Evolutionary conservation across 768 basidiomycete genomes (phyloP).

Genomic region (Stropharia rugosoannulata): DNA sequence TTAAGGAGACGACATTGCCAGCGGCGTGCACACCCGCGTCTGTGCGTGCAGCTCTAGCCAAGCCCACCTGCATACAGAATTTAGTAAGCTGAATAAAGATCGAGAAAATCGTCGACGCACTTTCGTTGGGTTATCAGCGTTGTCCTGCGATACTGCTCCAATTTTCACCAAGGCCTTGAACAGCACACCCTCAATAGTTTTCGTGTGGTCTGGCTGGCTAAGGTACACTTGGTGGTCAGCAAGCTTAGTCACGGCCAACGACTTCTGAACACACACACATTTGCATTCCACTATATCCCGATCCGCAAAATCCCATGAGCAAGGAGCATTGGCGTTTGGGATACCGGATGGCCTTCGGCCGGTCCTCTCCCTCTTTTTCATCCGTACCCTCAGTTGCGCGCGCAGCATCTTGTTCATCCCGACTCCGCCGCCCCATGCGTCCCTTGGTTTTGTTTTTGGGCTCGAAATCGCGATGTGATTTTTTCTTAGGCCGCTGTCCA

Average conservation of each 20-base stretch:
- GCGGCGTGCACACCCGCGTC: conserved; percentile 98
- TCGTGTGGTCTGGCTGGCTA: conserved; percentile 66
- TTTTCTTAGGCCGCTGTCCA: conserved; percentile 22
- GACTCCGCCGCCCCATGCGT: conserved; percentile 43
- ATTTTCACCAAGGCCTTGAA: conserved; percentile 87
- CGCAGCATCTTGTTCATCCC: conserved; percentile 30
- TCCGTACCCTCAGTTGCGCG: conserved; percentile 17
- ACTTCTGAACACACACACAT: conserved; percentile 78
- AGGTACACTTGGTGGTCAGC: not conserved
- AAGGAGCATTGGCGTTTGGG: conserved; percentile 87
- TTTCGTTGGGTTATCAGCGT: conserved; percentile 88
- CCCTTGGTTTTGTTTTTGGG: conserved; percentile 35
- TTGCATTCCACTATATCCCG: conserved; percentile 94
- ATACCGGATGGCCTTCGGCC: conserved; percentile 52
- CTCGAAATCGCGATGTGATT: conserved; percentile 25
- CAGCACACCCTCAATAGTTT: conserved; percentile 88
- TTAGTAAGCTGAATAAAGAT: not conserved
- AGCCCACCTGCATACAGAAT: conserved; percentile 54
- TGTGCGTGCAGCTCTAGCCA: conserved; percentile 89
- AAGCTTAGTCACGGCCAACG: not conserved
- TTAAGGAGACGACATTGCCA: conserved; percentile 89
- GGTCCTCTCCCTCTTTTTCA: conserved; percentile 22
- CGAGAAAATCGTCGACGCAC: conserved; percentile 32
- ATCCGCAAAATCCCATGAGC: conserved; percentile 88
- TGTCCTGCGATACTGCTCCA: conserved; percentile 94